Evolutionary conservation across 345 rosid species (phyloP).

Genomic region (Trapa incisa): DNA sequence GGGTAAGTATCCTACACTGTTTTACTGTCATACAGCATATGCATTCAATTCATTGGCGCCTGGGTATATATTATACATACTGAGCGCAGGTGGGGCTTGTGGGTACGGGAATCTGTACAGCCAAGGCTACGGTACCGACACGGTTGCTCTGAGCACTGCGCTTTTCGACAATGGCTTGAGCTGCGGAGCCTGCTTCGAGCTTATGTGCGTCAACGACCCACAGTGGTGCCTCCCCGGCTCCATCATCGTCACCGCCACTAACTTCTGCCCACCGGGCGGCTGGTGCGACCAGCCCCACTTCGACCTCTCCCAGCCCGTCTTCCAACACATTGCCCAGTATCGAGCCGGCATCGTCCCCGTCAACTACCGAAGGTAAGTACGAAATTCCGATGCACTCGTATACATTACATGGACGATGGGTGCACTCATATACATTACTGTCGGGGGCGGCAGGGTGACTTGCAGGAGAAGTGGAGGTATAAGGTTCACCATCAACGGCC

Average conservation of each 20-base stretch:
- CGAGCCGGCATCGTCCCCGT: slow-evolving; percentile 69
- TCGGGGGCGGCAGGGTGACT: slow-evolving; percentile 29
- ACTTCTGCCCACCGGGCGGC: slow-evolving; percentile 85
- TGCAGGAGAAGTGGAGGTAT: slow-evolving; percentile 63
- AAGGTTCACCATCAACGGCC: slow-evolving; percentile 65
- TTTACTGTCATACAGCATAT: too few relatives aligned
- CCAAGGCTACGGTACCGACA: slow-evolving; percentile 57
- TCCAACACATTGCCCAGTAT: slow-evolving; percentile 54
- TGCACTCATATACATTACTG: too few relatives aligned
- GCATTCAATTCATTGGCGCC: too few relatives aligned
- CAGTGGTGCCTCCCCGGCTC: slow-evolving; percentile 61
- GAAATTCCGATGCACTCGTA: too few relatives aligned
- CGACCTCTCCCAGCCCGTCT: slow-evolving; percentile 69
- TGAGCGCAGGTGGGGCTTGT: slow-evolving; percentile 53
- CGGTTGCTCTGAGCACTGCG: slow-evolving; percentile 68
- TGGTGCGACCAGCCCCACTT: slow-evolving; percentile 70
- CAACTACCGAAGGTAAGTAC: slow-evolving; percentile 43
- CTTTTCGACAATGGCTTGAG: slow-evolving; percentile 49
- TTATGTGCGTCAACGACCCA: slow-evolving; percentile 54
- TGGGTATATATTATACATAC: too few relatives aligned
- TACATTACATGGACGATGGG: background rate
- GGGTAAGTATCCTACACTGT: slow-evolving; percentile 24
- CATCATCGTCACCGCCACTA: slow-evolving; percentile 66
- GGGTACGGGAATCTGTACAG: slow-evolving; percentile 68
- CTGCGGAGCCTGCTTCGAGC: slow-evolving; percentile 57